Percentiles rank a stretch among this genome's conserved stretches.
Evolutionary conservation across 257 asterid species (phyloP).

Genomic region (Solanum etuberosum): DNA sequence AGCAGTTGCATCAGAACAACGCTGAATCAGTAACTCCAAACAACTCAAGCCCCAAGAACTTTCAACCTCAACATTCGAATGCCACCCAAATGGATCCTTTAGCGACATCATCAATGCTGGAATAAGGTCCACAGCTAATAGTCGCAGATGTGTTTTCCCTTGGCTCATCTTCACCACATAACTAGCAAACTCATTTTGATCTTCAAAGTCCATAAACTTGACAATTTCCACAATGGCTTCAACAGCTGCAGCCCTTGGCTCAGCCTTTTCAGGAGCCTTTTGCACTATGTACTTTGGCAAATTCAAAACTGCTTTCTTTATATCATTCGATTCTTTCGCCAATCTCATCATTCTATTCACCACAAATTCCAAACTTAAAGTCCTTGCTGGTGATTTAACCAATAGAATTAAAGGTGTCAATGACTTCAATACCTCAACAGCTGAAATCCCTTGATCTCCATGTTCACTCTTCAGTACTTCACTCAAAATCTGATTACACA

Average conservation of each 20-base stretch:
- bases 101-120: slow-evolving; percentile 37
- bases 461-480: slow-evolving; percentile 62
- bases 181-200: slow-evolving; percentile 48
- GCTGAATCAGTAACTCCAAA: slow-evolving; percentile 56
- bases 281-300: slow-evolving; percentile 68
- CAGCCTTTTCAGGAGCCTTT: slow-evolving; percentile 83
- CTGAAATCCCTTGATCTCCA: slow-evolving; percentile 55
- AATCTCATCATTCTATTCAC: slow-evolving; percentile 47
- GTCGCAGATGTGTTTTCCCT: slow-evolving; percentile 71
- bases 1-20: slow-evolving; percentile 70
- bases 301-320: slow-evolving; percentile 53
- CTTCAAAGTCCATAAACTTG: slow-evolving; percentile 46
- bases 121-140: slow-evolving; percentile 73
- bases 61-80: slow-evolving; percentile 25
- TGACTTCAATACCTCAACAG: slow-evolving; percentile 69
- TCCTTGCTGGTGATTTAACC: slow-evolving; percentile 46
- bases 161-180: slow-evolving; percentile 72
- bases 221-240: slow-evolving; percentile 69
- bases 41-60: slow-evolving; percentile 49
- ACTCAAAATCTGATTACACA: slow-evolving; percentile 41
- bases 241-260: slow-evolving; percentile 70
- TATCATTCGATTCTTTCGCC: slow-evolving; percentile 29
- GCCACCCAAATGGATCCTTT: slow-evolving; percentile 40
- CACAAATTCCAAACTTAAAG: slow-evolving; percentile 57
- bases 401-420: slow-evolving; percentile 47